Conservation (phyloP, 2,329 filamentous ascomycete genomes). For the Sporothrix globosa region DNA sequence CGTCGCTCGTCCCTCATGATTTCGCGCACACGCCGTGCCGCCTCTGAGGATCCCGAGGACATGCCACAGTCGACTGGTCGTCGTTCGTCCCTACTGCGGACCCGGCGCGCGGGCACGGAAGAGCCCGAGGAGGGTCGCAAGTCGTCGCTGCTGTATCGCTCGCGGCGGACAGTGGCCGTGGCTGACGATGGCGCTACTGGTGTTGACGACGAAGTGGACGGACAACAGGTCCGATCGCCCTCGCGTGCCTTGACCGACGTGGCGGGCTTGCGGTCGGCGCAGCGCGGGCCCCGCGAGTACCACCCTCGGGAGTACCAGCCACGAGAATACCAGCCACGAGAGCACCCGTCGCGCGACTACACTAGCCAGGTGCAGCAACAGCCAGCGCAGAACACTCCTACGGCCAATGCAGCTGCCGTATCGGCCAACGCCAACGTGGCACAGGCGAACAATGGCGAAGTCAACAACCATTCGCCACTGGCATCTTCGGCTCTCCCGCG, state of each 20-base stretch:
- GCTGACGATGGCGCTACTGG: slow-evolving; percentile 49
- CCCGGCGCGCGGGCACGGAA: slow-evolving; percentile 51
- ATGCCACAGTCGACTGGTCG: slow-evolving; percentile 44
- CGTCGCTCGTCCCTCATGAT: slow-evolving; percentile 59
- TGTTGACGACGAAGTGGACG: slow-evolving; percentile 44
- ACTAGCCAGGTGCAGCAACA: slow-evolving; percentile 19
- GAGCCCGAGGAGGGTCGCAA: slow-evolving; percentile 55
- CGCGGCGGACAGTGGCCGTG: slow-evolving; percentile 48
- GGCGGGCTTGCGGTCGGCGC: slow-evolving; percentile 44
- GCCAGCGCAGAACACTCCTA: not conserved
- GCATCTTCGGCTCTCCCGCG: slow-evolving; percentile 55
- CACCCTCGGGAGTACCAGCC: slow-evolving; percentile 28
- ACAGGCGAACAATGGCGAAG: not conserved
- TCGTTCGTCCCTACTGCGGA: slow-evolving; percentile 47
- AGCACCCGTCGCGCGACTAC: slow-evolving; percentile 38
- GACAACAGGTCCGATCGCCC: slow-evolving; percentile 54
- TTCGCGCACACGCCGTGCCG: slow-evolving; percentile 50
- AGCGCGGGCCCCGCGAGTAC: slow-evolving; percentile 45
- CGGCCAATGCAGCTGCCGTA: slow-evolving; percentile 27
- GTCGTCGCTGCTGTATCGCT: slow-evolving; percentile 53
- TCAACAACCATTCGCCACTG: slow-evolving; percentile 39
- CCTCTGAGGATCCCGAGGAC: slow-evolving; percentile 54
- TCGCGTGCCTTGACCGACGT: slow-evolving; percentile 63
- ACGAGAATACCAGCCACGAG: slow-evolving; percentile 28
- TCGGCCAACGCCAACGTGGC: slow-evolving; percentile 33